Evolutionary conservation across 768 basidiomycete genomes (phyloP), one percentile per base, ranked within the genome.

Genomic region (Mycena capillaripes): DNA sequence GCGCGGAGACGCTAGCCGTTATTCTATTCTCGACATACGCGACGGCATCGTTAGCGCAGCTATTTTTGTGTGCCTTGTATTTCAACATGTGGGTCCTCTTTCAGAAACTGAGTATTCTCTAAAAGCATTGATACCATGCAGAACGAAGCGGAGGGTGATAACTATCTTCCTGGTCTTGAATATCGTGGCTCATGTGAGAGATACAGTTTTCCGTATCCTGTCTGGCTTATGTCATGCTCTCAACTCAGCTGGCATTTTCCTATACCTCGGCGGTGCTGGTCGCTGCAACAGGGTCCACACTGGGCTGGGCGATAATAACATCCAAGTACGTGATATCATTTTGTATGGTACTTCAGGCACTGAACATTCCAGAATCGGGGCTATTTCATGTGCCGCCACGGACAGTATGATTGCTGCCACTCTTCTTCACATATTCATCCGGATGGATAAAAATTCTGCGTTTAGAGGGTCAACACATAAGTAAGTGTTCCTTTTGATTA

Each of bases 331-430:
- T 40, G 12, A 6, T 27, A 25, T 23, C 21, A 5, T 38, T 36
- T 23, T 52, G 30, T 38, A 3, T 46, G 11, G 5, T 27, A 52
- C 53, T 21, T 34, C 19, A 56, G n/a, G 16, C 10, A 34, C n/a
- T 25, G 29, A 27, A 17, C n/a, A 59, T 48, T 62, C 11, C 7
- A 64, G 62, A 52, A 50, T 64, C 34, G 48, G 34, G 7, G 48
- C 50, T 12, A 64, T 64, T 27, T 34, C 50, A 64, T 62, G 48
- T 53, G 48, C 62, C 0, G 50, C 19, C 4, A 64, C 62, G 48
- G 62, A 64, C 50, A 38, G 30, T 17, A 50, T 64, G 30, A 64
- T 64, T 53, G 62, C 62, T 25, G 30, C 62, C 38, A 50, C 50
- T 32, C 62, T 64, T 19, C 32, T 64, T 8, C 11, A 64, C 48